Base-by-base conservation (phyloP, 441 rosid species). In the Hura crepitans region DNA sequence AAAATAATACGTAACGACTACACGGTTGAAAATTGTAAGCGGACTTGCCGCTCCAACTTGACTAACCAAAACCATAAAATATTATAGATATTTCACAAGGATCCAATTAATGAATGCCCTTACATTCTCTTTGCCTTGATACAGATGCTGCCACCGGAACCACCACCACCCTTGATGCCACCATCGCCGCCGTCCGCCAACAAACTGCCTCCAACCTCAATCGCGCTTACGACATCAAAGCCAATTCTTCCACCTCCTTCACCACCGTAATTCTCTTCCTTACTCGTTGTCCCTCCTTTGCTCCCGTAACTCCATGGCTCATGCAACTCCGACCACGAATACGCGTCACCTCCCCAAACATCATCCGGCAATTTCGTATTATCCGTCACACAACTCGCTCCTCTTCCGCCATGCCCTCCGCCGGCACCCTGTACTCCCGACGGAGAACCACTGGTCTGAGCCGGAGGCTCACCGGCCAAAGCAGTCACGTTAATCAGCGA, bases 291-390 rank as follows among this genome's bases (percentile, higher is more conserved):
- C 56, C 95, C 95, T 8, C 95, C 92, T 77, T 84, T 83, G 58
- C 95, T 89, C 25, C 95, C 95, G 56, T 85, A 87, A 78, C 92
- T 89, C 84, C 83, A 87, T 0, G 95, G 95, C 69, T 70, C 56
- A 23, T 84, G 85, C 81, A 87, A 79, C 3, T 84, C 81, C n/a
- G 82, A 75, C 95, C 95, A 89, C 17, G 96, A 85, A 75, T 89
- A 89, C 17, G 90, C 80, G 64, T 87, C 90, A 62, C 96, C 96
- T 0, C 96, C 96, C 92, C 92, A 87, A 42, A 83, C 87, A 77
- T 87, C 92, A 46, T 86, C 91, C 1, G 91, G 91, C 59, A 84
- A 74, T 72, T 86, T 87, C 15, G 78, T 69, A 61, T 81, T 79
- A 73, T 86, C 92, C 37, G 74, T 60, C 69, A 89, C 80, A 62